Conservation (phyloP, 305 asterid species). For the Fraxinus paxiana region DNA sequence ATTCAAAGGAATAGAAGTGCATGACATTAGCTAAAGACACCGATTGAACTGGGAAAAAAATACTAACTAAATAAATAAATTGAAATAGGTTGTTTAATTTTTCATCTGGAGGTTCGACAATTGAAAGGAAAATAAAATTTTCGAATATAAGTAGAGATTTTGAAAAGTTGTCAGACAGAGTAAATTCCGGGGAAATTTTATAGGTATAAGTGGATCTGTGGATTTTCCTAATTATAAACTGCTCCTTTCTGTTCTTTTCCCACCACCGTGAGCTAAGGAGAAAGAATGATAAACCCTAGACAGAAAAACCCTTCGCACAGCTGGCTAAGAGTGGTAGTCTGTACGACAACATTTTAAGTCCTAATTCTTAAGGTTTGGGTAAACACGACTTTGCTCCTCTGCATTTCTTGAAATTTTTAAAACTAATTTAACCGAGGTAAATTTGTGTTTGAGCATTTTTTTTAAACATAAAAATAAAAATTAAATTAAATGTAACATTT, state of each 20-base stretch:
- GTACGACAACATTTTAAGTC: neutral
- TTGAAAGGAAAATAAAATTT: neutral
- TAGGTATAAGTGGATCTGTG: neutral
- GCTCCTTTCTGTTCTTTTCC: neutral
- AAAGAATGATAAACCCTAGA: conserved; percentile 18
- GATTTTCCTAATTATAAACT: neutral
- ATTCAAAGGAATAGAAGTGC: conserved; percentile 22
- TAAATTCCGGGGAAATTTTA: neutral
- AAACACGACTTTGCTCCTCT: neutral
- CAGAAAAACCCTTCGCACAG: conserved; percentile 2
- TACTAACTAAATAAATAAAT: neutral
- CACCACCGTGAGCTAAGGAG: neutral
- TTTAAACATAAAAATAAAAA: too few relatives aligned
- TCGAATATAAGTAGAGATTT: neutral
- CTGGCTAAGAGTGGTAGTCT: neutral
- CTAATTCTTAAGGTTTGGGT: neutral
- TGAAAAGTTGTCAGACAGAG: neutral
- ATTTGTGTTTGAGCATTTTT: neutral
- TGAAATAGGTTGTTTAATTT: neutral
- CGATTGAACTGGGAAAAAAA: neutral
- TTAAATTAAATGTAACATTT: neutral
- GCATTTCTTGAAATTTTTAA: neutral
- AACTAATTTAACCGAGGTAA: neutral
- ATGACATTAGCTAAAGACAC: conserved; percentile 19
- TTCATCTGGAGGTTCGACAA: neutral